Evolutionary conservation across 2,329 filamentous ascomycete species (phyloP).

Genomic region (Clonostachys sp.): DNA sequence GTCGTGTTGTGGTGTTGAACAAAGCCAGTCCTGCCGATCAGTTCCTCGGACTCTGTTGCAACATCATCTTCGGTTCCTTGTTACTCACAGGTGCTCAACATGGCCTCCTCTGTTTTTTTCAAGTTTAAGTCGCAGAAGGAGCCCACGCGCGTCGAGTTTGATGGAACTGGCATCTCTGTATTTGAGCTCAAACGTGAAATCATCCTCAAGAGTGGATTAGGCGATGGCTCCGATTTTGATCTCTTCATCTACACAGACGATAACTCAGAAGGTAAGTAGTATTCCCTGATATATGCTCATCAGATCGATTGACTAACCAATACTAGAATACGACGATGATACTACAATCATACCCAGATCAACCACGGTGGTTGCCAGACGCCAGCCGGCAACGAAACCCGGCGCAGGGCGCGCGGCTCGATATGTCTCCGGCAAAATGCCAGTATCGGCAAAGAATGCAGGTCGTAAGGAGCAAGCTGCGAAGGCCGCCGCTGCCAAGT

Average conservation of each 20-base stretch:
- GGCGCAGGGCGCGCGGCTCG: slow-evolving; percentile 88
- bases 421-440: slow-evolving; percentile 96
- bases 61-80: too few species aligned
- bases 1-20: slow-evolving; percentile 1
- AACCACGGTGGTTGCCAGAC: slow-evolving; percentile 85
- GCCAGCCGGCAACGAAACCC: slow-evolving; percentile 76
- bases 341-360: slow-evolving; percentile 95
- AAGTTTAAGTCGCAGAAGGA: slow-evolving; percentile 99
- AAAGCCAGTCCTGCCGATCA: too few species aligned
- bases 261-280: slow-evolving; percentile 73
- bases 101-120: slow-evolving; percentile 98
- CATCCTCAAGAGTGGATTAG: slow-evolving; percentile 87
- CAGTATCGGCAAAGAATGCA: slow-evolving; percentile 77
- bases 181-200: slow-evolving; percentile 99
- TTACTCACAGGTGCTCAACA: slow-evolving; percentile 26
- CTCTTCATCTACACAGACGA: slow-evolving; percentile 92
- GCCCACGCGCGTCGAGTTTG: slow-evolving; percentile 88
- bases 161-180: slow-evolving; percentile 95
- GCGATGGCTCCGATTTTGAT: slow-evolving; percentile 95
- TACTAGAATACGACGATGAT: slow-evolving; percentile 89
- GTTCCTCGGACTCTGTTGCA: too few species aligned
- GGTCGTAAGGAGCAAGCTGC: slow-evolving; percentile 60
- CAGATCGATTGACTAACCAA: slow-evolving; percentile 14
- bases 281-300: not conserved
- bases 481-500: slow-evolving; percentile 53